A percentile compares a stretch with the other conserved stretches of the same genome.
phyloP scores from a whole-genome alignment of 257 asterid species.

The Penstemon newberryi region DNA sequence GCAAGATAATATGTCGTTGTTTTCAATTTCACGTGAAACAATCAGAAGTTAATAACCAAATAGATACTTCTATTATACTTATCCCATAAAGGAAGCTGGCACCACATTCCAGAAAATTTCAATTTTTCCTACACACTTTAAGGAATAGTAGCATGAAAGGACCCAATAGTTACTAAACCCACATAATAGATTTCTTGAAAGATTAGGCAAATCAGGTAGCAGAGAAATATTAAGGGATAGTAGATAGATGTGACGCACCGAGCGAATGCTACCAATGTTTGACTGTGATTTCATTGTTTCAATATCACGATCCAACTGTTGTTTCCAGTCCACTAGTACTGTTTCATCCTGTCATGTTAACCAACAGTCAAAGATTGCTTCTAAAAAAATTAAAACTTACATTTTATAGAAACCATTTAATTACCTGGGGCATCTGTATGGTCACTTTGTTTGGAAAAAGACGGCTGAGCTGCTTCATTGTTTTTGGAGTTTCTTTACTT shows the following conservation, averaged over 20 bases:
- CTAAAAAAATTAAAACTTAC: background rate
- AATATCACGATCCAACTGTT: slow-evolving; percentile 76
- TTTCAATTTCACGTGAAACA: slow-evolving; percentile 9
- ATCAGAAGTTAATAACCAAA: slow-evolving; percentile 12
- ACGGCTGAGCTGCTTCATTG: slow-evolving; percentile 77
- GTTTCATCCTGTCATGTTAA: slow-evolving; percentile 66
- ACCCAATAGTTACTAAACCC: background rate
- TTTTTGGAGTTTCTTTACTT: slow-evolving; percentile 83
- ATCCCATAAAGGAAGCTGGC: background rate
- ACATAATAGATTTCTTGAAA: background rate
- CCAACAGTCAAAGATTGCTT: slow-evolving; percentile 8
- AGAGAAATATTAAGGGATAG: slow-evolving; percentile 5
- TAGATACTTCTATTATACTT: background rate
- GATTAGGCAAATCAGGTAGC: background rate
- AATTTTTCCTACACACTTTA: background rate
- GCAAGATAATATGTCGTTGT: slow-evolving; percentile 13
- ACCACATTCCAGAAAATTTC: background rate
- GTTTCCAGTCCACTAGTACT: slow-evolving; percentile 79
- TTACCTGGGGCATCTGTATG: slow-evolving; percentile 91
- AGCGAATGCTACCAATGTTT: slow-evolving; percentile 67
- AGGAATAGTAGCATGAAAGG: background rate
- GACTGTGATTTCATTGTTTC: slow-evolving; percentile 84
- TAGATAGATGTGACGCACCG: slow-evolving; percentile 47
- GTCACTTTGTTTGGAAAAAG: slow-evolving; percentile 92
- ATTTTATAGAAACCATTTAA: slow-evolving; percentile 4